Evolutionary conservation across 108 stramenopile genomes (phyloP), one percentile per base, ranked within the genome.

Genomic region (Epithemia pelagica): DNA sequence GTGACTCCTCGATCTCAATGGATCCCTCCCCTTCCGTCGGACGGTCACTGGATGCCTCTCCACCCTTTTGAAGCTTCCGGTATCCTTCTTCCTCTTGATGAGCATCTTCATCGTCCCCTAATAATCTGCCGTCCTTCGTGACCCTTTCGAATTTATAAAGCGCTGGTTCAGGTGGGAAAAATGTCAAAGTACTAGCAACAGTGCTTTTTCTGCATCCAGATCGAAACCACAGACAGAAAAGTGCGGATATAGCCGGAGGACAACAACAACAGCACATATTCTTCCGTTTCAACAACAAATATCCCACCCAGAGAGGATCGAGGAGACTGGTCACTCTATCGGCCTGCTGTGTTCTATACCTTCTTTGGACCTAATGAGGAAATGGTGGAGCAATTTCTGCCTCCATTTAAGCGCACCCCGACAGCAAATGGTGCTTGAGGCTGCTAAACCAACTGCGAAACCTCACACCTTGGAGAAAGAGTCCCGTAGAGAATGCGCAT

Each of bases 111-210:
- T 80, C 73, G 30, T 85, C 82, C 18, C 84, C 81, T 52, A 92
- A 54, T 1, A 71, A 30, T 27, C 74, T 72, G 23, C 88, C 88
- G 54, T 84, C 72, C 57, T 72, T 65, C 54, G 67, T 75, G 25
- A 70, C 59, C 21, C 91, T 80, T 70, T 85, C 74, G 61, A 92
- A 92, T 68, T 77, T 77, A 73, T 92, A 92, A 1, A 89, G 66
- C 25, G 91, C 77, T 20, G 91, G 91, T 66, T 90, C 87, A n/a
- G 91, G 91, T 37, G 91, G 91, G 58, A 92, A 92, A 67, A 92
- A 92, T 1, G 87, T 88, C 67, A 92, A 68, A 0, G 91, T 88
- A 1, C 91, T 87, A n/a, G 91, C 91, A 5, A 92, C 91, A 30
- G 78, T 77, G 3, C 86, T 81, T 57, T 88, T 87, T 61, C 78